phyloP scores from a whole-genome alignment of 768 basidiomycete species.

The Boletus bicolor region DNA sequence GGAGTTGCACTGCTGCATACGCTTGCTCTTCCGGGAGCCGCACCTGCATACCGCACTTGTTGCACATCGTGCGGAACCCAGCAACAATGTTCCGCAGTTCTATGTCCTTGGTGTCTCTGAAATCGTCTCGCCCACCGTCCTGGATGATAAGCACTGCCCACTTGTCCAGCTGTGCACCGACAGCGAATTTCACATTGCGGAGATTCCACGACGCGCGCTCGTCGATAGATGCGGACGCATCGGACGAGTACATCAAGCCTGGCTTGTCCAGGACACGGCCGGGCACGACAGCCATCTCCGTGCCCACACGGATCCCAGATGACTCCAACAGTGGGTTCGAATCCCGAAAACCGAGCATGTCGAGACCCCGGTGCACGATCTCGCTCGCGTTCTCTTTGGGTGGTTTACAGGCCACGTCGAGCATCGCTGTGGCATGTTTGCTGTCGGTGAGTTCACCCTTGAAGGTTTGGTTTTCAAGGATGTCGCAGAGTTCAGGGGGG shows the following conservation, averaged over 20 bases:
- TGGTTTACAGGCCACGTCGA: constrained; percentile 42
- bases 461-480: constrained; percentile 39
- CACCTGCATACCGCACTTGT: constrained; percentile 59
- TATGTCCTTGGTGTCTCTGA: constrained; percentile 46
- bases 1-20: constrained; percentile 40
- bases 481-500: constrained; percentile 48
- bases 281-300: constrained; percentile 51
- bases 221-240: constrained; percentile 30
- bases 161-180: constrained; percentile 50
- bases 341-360: constrained; percentile 39
- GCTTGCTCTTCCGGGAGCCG: constrained; percentile 23
- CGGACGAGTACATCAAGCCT: constrained; percentile 37
- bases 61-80: constrained; percentile 62
- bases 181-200: constrained; percentile 52
- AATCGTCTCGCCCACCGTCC: constrained; percentile 56
- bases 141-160: constrained; percentile 71
- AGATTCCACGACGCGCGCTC: constrained; percentile 51
- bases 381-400: constrained; percentile 45
- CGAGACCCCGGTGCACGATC: constrained; percentile 42
- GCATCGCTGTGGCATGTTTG: constrained; percentile 47
- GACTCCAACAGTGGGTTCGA: constrained; percentile 32
- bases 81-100: constrained; percentile 39
- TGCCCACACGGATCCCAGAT: constrained; percentile 45
- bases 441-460: constrained; percentile 46
- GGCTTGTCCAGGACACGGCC: constrained; percentile 49